Conservation (phyloP, 495 filamentous ascomycete species). For the Aspergillus heteromorphus region DNA sequence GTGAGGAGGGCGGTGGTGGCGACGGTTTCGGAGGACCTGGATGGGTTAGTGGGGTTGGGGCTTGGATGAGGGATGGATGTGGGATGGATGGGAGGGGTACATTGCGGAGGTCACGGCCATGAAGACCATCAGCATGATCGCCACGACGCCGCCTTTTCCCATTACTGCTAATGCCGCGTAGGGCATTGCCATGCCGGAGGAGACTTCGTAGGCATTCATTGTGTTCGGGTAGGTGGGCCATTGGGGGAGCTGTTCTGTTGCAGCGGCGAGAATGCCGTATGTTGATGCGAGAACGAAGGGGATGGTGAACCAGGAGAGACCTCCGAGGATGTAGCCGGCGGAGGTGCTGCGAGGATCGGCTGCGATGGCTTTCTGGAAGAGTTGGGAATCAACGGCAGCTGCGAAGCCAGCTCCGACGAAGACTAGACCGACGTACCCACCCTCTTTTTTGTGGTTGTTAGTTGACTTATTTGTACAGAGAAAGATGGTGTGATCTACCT, state of each 20-base stretch:
- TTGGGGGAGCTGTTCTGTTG: not conserved
- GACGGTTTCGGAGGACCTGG: not conserved
- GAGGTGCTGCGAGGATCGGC: not conserved
- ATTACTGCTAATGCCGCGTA: slow-evolving; percentile 38
- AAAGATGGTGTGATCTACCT: not conserved
- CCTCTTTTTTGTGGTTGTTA: not conserved
- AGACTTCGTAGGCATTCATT: slow-evolving; percentile 37
- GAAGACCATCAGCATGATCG: slow-evolving; percentile 38
- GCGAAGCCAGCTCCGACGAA: slow-evolving; percentile 1
- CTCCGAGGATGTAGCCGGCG: not conserved
- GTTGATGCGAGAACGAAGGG: slow-evolving; percentile 1
- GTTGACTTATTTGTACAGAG: no score
- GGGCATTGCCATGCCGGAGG: slow-evolving; percentile 34
- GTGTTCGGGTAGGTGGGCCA: slow-evolving; percentile 12
- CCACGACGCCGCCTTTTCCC: slow-evolving; percentile 40
- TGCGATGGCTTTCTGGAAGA: slow-evolving; percentile 1
- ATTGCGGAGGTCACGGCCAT: slow-evolving; percentile 45
- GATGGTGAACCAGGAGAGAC: slow-evolving; percentile 1
- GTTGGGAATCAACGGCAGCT: not conserved
- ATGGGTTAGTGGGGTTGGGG: slow-evolving; percentile 24
- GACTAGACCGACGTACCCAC: not conserved
- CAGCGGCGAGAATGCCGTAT: not conserved
- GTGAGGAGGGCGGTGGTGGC: not conserved
- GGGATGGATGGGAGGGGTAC: slow-evolving; percentile 37
- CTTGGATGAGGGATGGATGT: slow-evolving; percentile 42